A percentile compares a stretch with the other conserved stretches of the same genome.
Evolutionary conservation across 1,139 yeast genomes (phyloP).

Genomic region (Yamadazyma atmosphaerica): DNA sequence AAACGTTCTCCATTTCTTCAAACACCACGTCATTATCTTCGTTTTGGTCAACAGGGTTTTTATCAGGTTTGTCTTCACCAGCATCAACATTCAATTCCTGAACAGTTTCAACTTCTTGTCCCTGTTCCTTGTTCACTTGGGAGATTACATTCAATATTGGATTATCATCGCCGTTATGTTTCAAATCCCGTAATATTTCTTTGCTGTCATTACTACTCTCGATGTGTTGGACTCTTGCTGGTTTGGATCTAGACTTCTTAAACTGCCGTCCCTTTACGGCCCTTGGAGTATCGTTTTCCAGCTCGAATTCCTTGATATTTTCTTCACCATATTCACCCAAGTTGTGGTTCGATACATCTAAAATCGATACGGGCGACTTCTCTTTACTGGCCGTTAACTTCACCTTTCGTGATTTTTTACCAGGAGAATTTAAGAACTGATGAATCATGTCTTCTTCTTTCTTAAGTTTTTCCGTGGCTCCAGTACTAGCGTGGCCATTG

Average conservation of each 20-base stretch:
- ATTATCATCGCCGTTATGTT: constrained; percentile 2
- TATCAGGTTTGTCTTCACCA: background rate
- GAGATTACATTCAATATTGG: constrained; percentile 6
- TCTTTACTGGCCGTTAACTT: constrained; percentile 8
- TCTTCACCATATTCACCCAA: constrained; percentile 39
- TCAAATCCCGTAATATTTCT: background rate
- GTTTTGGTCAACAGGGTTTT: constrained; percentile 2
- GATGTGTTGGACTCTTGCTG: constrained; percentile 3
- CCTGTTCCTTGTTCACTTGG: background rate
- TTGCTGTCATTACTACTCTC: constrained; percentile 3
- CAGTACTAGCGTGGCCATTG: too few species aligned
- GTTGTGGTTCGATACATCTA: constrained; percentile 33
- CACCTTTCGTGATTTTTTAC: constrained; percentile 16
- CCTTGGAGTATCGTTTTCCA: constrained; percentile 3
- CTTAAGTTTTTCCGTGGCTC: background rate
- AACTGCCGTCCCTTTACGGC: constrained; percentile 4
- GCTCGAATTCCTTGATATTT: constrained; percentile 25
- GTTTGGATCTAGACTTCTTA: constrained; percentile 2
- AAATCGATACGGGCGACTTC: constrained; percentile 19
- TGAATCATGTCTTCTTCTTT: constrained; percentile 1
- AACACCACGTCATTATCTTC: constrained; percentile 4
- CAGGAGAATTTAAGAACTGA: constrained; percentile 11
- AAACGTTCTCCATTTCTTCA: background rate
- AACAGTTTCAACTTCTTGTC: background rate
- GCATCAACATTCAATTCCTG: background rate